These are phyloP conservation scores for Fusarium circinatum DNA, from an alignment of 2,329 filamentous ascomycete genomes.

Conservation along the genomic window DNA sequence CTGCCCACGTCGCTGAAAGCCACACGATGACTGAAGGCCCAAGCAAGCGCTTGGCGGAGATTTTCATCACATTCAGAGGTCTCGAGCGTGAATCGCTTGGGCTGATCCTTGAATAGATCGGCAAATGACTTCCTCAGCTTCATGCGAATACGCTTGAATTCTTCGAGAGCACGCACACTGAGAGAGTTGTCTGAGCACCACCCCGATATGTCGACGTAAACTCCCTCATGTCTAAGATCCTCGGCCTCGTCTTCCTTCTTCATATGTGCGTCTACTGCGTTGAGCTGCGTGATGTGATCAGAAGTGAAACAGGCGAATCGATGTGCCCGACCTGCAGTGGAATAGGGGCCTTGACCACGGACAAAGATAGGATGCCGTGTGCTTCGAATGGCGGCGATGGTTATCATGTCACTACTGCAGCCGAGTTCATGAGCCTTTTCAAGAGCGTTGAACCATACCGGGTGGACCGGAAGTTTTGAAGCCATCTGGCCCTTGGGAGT, in stretches of 20 bases:
- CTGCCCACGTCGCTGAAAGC: slow-evolving; percentile 87
- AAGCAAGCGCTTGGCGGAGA: neutral
- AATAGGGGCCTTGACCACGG: neutral
- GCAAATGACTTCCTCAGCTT: neutral
- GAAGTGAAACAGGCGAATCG: neutral
- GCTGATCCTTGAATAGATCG: neutral
- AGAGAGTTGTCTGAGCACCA: neutral
- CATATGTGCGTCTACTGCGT: neutral
- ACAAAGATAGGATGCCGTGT: slow-evolving; percentile 1
- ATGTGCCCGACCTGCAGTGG: neutral
- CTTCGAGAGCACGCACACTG: neutral
- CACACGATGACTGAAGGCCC: slow-evolving; percentile 91
- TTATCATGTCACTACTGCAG: neutral
- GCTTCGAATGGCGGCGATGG: neutral
- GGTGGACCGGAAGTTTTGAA: neutral
- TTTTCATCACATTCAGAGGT: neutral
- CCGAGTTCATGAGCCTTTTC: neutral
- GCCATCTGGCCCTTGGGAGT: neutral
- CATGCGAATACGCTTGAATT: neutral
- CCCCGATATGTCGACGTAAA: neutral
- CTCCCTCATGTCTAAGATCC: neutral
- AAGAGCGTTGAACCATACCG: slow-evolving; percentile 5
- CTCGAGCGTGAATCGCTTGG: neutral
- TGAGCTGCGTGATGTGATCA: neutral
- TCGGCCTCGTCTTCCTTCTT: neutral